Evolutionary conservation across 306 rosid species (phyloP).

Genomic region (Astragalus membranaceus): DNA sequence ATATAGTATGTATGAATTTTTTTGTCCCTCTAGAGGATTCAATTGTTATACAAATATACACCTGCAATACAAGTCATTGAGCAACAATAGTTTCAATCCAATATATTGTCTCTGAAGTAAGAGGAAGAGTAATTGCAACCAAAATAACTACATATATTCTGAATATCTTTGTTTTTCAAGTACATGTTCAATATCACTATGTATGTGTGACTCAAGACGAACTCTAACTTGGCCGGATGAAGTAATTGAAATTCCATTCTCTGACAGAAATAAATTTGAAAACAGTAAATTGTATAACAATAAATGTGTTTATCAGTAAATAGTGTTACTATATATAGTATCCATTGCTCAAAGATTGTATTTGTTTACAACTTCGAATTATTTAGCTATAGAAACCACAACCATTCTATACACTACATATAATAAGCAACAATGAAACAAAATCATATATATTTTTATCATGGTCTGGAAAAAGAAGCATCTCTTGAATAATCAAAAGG

Average conservation of each 20-base stretch:
- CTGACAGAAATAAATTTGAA: not conserved
- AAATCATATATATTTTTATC: slow-evolving; percentile 17
- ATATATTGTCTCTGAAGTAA: not conserved
- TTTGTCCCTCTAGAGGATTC: not conserved
- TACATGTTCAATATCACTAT: too few species aligned
- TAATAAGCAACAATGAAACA: slow-evolving; percentile 12
- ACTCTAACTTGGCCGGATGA: not conserved
- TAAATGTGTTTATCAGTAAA: not conserved
- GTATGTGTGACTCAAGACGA: not conserved
- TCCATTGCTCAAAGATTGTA: not conserved
- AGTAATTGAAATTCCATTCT: not conserved
- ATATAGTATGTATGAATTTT: not conserved
- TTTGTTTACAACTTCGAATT: slow-evolving; percentile 19
- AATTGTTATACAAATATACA: not conserved
- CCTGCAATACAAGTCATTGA: not conserved
- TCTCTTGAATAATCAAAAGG: slow-evolving; percentile 61
- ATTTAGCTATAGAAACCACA: slow-evolving; percentile 4
- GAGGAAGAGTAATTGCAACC: too few species aligned
- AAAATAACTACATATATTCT: too few species aligned
- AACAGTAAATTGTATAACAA: not conserved
- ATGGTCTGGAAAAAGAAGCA: slow-evolving; percentile 44
- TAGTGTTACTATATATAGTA: not conserved
- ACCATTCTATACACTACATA: slow-evolving; percentile 30
- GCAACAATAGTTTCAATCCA: not conserved
- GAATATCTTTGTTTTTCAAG: too few species aligned